Evolutionary conservation across 2,329 filamentous ascomycete species (phyloP).

Genomic region (Calonectria leucothoes): DNA sequence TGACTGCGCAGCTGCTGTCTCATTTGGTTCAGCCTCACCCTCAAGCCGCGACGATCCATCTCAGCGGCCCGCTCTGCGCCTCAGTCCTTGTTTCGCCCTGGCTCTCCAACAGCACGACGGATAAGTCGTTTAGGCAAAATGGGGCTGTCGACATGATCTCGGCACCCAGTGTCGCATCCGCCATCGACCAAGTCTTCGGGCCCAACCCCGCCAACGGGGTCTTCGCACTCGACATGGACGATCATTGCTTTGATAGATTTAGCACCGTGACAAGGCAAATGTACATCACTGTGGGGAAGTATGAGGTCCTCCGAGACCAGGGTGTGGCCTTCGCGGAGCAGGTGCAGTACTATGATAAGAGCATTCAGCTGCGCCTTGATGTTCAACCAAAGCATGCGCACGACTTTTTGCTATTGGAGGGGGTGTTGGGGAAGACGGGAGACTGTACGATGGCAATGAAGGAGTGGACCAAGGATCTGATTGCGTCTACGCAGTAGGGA

Average conservation of each 20-base stretch:
- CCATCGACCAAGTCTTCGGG: conserved; percentile 4
- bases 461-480: background rate
- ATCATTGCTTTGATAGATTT: background rate
- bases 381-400: background rate
- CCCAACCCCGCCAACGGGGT: background rate
- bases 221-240: background rate
- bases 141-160: conserved; percentile 24
- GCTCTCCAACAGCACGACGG: conserved; percentile 19
- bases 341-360: conserved; percentile 8
- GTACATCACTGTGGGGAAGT: conserved; percentile 21
- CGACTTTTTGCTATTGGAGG: background rate
- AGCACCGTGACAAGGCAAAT: background rate
- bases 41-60: conserved; percentile 17
- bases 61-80: conserved; percentile 40
- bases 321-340: conserved; percentile 4
- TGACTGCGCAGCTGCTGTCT: conserved; percentile 44
- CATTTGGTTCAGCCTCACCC: conserved; percentile 45
- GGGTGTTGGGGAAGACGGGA: background rate
- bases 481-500: background rate
- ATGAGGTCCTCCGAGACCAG: conserved; percentile 28
- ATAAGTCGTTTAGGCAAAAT: conserved; percentile 18
- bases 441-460: background rate
- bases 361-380: background rate
- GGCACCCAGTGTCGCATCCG: background rate
- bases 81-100: conserved; percentile 46